These are phyloP conservation scores for Telopea speciosissima DNA, from an alignment of 177 flowering plant genomes.

Conservation along the genomic window DNA sequence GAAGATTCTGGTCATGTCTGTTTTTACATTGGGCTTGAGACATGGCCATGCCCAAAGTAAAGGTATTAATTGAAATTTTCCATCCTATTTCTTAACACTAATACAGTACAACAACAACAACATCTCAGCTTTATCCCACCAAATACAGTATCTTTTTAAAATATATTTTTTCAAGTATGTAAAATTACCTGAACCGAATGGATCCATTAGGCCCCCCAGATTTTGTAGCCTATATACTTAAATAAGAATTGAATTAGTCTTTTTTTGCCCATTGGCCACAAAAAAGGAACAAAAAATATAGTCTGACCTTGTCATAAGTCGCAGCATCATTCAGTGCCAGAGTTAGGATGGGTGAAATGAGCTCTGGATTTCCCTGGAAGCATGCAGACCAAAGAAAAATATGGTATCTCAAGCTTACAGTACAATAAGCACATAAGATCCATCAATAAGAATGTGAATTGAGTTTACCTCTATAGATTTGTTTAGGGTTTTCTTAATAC, in stretches of 20 bases:
- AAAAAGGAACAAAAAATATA: background rate
- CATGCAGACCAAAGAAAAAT: background rate
- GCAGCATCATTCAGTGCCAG: conserved; percentile 76
- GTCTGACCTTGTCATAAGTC: conserved; percentile 87
- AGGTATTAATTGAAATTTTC: background rate
- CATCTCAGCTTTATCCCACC: too few relatives aligned
- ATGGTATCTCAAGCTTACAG: background rate
- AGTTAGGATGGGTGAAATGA: conserved; percentile 64
- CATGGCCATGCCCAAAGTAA: background rate
- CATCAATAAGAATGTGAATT: background rate
- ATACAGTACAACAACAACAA: too few relatives aligned
- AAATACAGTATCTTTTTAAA: background rate
- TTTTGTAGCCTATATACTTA: conserved; percentile 72
- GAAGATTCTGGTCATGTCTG: background rate
- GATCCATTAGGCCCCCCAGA: conserved; percentile 97
- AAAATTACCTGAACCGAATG: conserved; percentile 73
- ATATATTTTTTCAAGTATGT: background rate
- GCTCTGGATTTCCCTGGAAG: conserved; percentile 64
- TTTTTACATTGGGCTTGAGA: background rate
- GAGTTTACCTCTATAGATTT: conserved; percentile 50
- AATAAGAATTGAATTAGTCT: conserved; percentile 21
- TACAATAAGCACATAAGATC: background rate
- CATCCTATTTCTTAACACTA: background rate
- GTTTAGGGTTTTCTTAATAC: conserved; percentile 49
- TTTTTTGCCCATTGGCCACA: background rate